These are phyloP conservation scores for Evernia prunastri DNA, from an alignment of 495 filamentous ascomycete genomes.

Conservation along the genomic window DNA sequence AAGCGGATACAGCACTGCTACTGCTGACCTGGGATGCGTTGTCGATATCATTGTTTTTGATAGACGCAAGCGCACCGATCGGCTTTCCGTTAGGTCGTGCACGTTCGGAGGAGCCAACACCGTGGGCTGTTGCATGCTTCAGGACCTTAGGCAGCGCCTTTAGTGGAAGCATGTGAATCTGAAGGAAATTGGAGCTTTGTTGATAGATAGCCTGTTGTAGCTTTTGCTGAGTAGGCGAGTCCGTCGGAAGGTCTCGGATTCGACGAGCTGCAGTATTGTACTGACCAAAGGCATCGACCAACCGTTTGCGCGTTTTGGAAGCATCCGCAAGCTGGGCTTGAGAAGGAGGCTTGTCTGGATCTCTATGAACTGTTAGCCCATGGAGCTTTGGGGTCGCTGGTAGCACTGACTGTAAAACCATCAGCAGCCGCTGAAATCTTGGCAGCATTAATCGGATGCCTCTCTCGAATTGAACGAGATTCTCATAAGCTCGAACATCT, in stretches of 20 bases:
- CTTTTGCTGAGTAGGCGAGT: conserved; percentile 63
- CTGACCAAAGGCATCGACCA: conserved; percentile 86
- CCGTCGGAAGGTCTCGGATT: conserved; percentile 68
- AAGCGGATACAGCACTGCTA: conserved; percentile 57
- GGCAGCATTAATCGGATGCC: conserved; percentile 82
- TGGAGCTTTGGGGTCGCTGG: background rate
- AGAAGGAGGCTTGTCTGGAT: conserved; percentile 65
- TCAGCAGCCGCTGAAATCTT: conserved; percentile 74
- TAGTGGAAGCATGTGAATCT: conserved; percentile 86
- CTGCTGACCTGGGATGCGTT: conserved; percentile 56
- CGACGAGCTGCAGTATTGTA: conserved; percentile 81
- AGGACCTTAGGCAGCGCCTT: conserved; percentile 79
- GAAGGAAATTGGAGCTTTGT: conserved; percentile 76
- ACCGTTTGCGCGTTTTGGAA: conserved; percentile 79
- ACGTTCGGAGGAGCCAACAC: conserved; percentile 18
- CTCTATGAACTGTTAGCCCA: conserved; percentile 42
- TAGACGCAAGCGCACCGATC: conserved; percentile 49
- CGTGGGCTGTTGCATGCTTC: conserved; percentile 56
- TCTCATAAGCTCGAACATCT: conserved; percentile 78
- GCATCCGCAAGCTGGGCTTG: conserved; percentile 76
- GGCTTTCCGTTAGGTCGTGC: conserved; percentile 35
- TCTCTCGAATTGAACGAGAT: conserved; percentile 78
- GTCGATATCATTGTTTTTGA: conserved; percentile 56
- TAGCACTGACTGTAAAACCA: conserved; percentile 52
- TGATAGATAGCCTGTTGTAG: conserved; percentile 83